Percentiles rank a stretch among this genome's conserved stretches.
phyloP scores from a whole-genome alignment of 371 early-diverging fungal species.

The Mucor plumbeus region DNA sequence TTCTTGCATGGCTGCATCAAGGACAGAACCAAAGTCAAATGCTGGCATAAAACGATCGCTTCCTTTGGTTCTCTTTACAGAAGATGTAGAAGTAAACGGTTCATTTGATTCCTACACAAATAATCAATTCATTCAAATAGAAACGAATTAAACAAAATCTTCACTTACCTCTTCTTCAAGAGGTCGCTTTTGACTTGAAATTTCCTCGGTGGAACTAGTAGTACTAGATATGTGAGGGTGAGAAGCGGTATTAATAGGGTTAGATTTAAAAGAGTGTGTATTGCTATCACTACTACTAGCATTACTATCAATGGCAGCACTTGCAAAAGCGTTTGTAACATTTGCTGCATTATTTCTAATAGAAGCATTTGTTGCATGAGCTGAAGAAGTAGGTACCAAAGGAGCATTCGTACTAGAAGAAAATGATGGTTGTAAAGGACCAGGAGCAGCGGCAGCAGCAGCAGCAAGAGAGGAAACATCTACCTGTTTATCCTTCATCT shows the following conservation, averaged over 20 bases:
- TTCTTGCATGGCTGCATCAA: neutral
- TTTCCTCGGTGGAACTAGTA: too few relatives aligned
- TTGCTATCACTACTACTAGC: neutral
- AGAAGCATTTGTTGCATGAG: constrained; percentile 1
- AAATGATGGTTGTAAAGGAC: neutral
- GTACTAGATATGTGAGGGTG: too few relatives aligned
- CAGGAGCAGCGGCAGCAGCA: neutral
- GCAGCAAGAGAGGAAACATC: neutral
- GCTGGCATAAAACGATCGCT: neutral
- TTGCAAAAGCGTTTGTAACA: constrained; percentile 13
- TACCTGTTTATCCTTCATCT: too few relatives aligned
- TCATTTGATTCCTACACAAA: neutral
- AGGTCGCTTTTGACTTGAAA: neutral
- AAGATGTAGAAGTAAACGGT: neutral
- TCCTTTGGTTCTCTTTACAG: neutral
- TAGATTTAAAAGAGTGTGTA: neutral
- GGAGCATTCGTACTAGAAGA: neutral
- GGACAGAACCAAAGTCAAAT: neutral
- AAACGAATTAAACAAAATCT: neutral
- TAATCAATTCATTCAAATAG: neutral
- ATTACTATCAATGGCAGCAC: neutral
- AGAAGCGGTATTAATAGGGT: too few relatives aligned
- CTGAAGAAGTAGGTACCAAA: constrained; percentile 2
- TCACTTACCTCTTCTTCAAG: neutral
- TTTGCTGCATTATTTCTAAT: constrained; percentile 8